Base-by-base conservation (phyloP, 163 green algal species). In the Picocystis sp. region DNA sequence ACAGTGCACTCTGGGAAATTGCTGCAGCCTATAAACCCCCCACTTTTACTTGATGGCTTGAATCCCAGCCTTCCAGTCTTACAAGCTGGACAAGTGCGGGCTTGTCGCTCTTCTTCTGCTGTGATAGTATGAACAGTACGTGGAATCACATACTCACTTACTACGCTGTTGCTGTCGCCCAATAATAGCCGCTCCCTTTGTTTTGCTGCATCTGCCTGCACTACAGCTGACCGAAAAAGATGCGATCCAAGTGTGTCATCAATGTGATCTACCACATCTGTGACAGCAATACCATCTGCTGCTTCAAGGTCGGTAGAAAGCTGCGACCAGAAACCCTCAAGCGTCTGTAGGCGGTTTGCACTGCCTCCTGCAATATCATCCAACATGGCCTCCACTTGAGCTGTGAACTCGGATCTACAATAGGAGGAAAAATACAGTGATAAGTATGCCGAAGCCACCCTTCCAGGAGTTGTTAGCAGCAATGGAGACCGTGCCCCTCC, bases 351-450 rank as follows among this genome's bases (percentile, higher is more conserved):
- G 17, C 17, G 17, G 17, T 19, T 19, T 19, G 17, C 17, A 19
- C 17, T 19, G 3, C 45, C 53, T 47, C 10, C 43, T 15, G 55
- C 25, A n/a, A 69, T 25, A 3, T 63, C 55, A 45, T 69, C 61
- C 46, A 94, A 71, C 53, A 76, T 58, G 29, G 60, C 58, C 63
- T 95, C 85, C 73, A 95, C 69, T 22, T 50, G 35, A 0, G 63
- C 61, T 0, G 81, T 93, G 73, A 89, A 94, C 48, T 11, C 50
- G 46, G 42, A 19, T 19, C 17, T 19, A 19, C 17, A 19, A 19
- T 43, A 22, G 47, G 93, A 92, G 64, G 81, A 83, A 0, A 15
- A 15, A 47, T 15, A 15, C 42, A 15, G 42, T 15, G 42, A 15
- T 0, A 47, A 15, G 42, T 15, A 47, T 47, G 42, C 15, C 42